Percentiles rank a stretch among this genome's conserved stretches.
These are phyloP conservation scores for Cutaneotrichosporon sp. DNA, from an alignment of 1,284 basidiomycete species.

Conservation along the genomic window DNA sequence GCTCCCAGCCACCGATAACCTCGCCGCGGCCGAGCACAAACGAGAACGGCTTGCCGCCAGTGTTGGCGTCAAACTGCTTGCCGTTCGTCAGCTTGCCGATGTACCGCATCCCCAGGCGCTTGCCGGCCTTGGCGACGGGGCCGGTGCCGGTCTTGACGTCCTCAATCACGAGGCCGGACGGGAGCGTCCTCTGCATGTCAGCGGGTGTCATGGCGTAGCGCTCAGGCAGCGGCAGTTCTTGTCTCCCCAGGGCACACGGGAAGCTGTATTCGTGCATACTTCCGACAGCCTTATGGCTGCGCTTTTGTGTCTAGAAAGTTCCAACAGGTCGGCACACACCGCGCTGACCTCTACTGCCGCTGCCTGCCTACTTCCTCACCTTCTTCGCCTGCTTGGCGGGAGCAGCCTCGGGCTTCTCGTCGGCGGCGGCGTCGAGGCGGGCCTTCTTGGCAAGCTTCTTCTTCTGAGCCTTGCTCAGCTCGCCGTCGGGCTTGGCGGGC, in stretches of 20 bases:
- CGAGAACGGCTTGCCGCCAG: constrained; percentile 79
- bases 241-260: not conserved
- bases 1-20: constrained; percentile 94
- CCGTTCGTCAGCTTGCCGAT: constrained; percentile 69
- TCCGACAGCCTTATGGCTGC: too few relatives aligned
- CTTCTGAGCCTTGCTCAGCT: constrained; percentile 44
- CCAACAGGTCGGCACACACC: not conserved
- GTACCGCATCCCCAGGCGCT: constrained; percentile 72
- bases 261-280: not conserved
- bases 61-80: constrained; percentile 84
- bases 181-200: constrained; percentile 51
- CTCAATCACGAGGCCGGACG: constrained; percentile 70
- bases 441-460: constrained; percentile 48
- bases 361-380: constrained; percentile 34
- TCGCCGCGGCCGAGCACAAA: constrained; percentile 84
- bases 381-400: constrained; percentile 41
- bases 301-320: too few relatives aligned
- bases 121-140: constrained; percentile 76
- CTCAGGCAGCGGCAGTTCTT: not conserved
- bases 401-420: constrained; percentile 51
- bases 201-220: not conserved
- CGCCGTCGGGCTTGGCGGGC: constrained; percentile 9
- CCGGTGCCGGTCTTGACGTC: constrained; percentile 77
- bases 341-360: too few relatives aligned
- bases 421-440: constrained; percentile 38